Evolutionary conservation across 2,329 filamentous ascomycete genomes (phyloP).

Genomic region (Leptodontidium sp.): DNA sequence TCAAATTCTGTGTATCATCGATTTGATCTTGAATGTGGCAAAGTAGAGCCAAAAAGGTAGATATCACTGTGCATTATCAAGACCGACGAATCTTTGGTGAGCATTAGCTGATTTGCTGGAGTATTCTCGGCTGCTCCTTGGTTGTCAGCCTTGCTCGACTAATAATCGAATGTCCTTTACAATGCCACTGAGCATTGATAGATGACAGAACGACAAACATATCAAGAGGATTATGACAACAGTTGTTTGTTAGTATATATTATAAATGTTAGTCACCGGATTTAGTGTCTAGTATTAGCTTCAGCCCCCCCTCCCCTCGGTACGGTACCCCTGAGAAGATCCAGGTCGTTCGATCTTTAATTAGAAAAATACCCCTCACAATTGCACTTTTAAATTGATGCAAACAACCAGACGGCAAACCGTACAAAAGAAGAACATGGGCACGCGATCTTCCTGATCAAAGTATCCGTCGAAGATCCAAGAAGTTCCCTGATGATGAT

Average conservation of each 20-base stretch:
- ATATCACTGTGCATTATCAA: background rate
- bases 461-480: background rate
- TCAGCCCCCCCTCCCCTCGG: background rate
- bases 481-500: conserved; percentile 3
- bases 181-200: too few relatives aligned
- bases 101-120: background rate
- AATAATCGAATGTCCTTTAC: background rate
- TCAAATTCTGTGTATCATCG: background rate
- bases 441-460: conserved; percentile 10
- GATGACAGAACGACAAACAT: too few relatives aligned
- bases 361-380: background rate
- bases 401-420: background rate
- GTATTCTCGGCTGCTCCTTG: background rate
- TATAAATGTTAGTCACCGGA: background rate
- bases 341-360: conserved; percentile 13
- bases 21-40: background rate
- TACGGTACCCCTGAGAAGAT: conserved; percentile 15
- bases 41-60: too few relatives aligned
- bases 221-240: too few relatives aligned
- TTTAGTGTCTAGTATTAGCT: background rate
- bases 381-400: conserved; percentile 10
- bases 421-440: background rate
- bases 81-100: background rate
- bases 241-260: background rate
- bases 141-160: background rate